Evolutionary conservation across 2,329 filamentous ascomycete species (phyloP), one percentile per base, ranked within the genome.

Genomic region (Penicillium sp.): DNA sequence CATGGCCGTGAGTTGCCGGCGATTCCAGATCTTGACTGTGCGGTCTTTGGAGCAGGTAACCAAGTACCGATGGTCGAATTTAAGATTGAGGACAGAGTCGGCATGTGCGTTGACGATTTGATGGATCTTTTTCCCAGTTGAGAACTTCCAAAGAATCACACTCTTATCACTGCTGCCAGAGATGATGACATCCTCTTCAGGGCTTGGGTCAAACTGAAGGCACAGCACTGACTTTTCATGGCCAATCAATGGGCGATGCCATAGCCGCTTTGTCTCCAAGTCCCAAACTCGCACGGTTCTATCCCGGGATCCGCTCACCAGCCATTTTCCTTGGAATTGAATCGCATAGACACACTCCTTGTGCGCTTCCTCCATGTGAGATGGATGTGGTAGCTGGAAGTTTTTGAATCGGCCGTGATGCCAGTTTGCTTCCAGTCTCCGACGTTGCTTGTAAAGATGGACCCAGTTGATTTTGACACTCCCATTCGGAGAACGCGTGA

Each of bases 11-110:
- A 95, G 72, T 14, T 82, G 75, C 14, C 74, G 77, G 4, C 93
- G 83, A 65, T 91, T 97, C 80, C 95, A 98, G 14, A 98, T 84
- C 68, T 96, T 96, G 75, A 98, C 95, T 0, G 86, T 86, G 68
- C 90, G 94, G 68, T 98, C 93, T 67, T 98, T 98, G 40, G 91
- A 97, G 62, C 93, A 97, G 0, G 93, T 98, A 10, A 97, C 89
- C 3, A 98, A 77, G 52, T 94, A 94, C 7, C 88, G 81, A 55
- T 88, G 85, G 63, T 97, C 90, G 57, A 97, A 98, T 51, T 87
- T 82, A 46, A 98, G 82, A 62, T 97, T 97, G 13, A 98, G 74
- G 0, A 98, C 90, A 0, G 91, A 95, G 67, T 98, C 93, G 24
- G 77, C 74, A 65, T 98, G 93, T 0, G 91, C 91, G 36, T 81